A percentile compares a stretch with the other conserved stretches of the same genome.
phyloP scores from a whole-genome alignment of 352 stramenopile species.

The Elongisporangium undulatum region DNA sequence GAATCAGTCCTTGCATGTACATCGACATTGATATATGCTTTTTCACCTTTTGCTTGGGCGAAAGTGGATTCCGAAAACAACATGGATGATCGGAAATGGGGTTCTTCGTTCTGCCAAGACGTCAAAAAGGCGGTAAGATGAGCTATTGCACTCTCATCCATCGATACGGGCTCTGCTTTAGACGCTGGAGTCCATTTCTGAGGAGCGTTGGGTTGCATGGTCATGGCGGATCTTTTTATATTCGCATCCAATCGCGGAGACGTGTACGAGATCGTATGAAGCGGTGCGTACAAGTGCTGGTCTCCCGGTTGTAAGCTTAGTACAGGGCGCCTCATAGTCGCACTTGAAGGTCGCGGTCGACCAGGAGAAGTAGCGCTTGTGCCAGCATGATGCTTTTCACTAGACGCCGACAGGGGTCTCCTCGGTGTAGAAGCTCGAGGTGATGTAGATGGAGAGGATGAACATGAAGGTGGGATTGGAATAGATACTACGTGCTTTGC shows the following conservation, averaged over 20 bases:
- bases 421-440: constrained; percentile 12
- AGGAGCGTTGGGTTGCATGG: not conserved
- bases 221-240: not conserved
- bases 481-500: constrained; percentile 10
- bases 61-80: constrained; percentile 63
- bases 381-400: constrained; percentile 2
- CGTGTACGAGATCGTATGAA: not conserved
- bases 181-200: not conserved
- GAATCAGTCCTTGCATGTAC: not conserved
- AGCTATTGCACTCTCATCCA: not conserved
- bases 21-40: not conserved
- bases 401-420: constrained; percentile 34
- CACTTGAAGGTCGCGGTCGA: not conserved
- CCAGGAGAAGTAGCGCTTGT: constrained; percentile 4
- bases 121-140: constrained; percentile 21
- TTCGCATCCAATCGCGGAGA: not conserved
- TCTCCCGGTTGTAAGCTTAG: not conserved
- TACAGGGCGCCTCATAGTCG: not conserved
- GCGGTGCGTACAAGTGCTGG: not conserved
- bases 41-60: constrained; percentile 52
- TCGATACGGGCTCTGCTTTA: not conserved
- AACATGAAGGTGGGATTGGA: constrained; percentile 4
- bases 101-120: constrained; percentile 42
- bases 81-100: constrained; percentile 45
- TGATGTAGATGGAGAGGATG: not conserved